Conservation (phyloP, 148 eudicot species). For the Vaccinium vitisidaea region DNA sequence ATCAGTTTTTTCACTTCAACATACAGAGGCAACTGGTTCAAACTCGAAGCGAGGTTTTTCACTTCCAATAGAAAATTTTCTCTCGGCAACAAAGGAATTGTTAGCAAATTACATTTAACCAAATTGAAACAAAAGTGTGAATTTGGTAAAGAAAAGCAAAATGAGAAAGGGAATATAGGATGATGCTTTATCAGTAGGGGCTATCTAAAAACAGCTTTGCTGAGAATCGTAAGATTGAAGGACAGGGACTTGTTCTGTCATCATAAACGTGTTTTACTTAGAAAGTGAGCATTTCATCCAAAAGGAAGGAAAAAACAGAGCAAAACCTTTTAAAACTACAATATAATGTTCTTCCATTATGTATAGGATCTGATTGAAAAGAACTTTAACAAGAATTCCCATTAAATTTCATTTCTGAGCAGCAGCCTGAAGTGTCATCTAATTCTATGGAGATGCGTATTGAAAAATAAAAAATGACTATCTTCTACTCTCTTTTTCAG, state of each 20-base stretch:
- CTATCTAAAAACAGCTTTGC: background rate
- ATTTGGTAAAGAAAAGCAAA: background rate
- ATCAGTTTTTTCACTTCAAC: background rate
- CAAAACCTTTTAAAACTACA: background rate
- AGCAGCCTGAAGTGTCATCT: background rate
- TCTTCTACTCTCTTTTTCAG: background rate
- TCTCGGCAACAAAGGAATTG: background rate
- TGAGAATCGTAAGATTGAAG: background rate
- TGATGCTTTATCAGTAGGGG: background rate
- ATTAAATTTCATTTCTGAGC: background rate
- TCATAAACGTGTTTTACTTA: background rate
- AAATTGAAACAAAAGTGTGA: background rate
- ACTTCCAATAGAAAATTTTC: background rate
- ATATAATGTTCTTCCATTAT: background rate
- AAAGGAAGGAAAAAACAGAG: background rate
- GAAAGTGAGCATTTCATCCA: background rate
- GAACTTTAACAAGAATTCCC: no score
- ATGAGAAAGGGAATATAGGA: background rate
- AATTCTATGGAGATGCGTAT: background rate
- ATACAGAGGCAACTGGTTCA: background rate
- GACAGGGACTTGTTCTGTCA: background rate
- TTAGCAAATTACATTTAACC: background rate
- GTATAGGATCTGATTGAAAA: background rate
- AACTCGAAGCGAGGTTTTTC: background rate
- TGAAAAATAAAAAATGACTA: background rate